These are phyloP conservation scores for Claviceps africana DNA, from an alignment of 2,329 filamentous ascomycete genomes.

Conservation along the genomic window DNA sequence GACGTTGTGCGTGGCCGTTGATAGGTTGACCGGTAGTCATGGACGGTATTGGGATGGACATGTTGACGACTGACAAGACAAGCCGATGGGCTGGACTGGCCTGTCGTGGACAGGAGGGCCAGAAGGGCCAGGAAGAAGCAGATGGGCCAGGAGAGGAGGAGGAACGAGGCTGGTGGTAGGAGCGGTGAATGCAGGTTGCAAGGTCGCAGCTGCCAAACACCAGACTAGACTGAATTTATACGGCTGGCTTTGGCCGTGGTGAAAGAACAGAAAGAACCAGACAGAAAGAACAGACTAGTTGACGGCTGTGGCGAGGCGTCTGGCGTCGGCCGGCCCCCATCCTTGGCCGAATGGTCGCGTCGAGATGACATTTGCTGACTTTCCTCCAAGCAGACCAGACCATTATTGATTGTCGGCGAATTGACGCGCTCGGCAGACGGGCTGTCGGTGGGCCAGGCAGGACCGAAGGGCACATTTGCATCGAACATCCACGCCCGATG, in stretches of 20 bases:
- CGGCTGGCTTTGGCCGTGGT: background rate
- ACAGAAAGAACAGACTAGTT: no score
- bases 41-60: conserved; percentile 3
- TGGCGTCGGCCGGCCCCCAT: no score
- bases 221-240: background rate
- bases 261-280: no score
- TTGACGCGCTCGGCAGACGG: background rate
- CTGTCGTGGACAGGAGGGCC: background rate
- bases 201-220: background rate
- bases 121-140: background rate
- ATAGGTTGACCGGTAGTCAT: background rate
- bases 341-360: no score
- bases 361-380: background rate
- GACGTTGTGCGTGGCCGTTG: conserved; percentile 3
- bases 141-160: background rate
- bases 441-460: background rate
- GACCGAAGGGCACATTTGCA: background rate
- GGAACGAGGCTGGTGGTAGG: background rate
- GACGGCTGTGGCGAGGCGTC: no score
- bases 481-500: background rate
- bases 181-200: background rate
- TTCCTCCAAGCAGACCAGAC: background rate
- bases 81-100: background rate
- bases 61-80: conserved; percentile 1
- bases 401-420: background rate